A percentile compares a stretch with the other conserved stretches of the same genome.
Evolutionary conservation across 805 yeast species (phyloP).

Genomic region (Starmerella apicola): DNA sequence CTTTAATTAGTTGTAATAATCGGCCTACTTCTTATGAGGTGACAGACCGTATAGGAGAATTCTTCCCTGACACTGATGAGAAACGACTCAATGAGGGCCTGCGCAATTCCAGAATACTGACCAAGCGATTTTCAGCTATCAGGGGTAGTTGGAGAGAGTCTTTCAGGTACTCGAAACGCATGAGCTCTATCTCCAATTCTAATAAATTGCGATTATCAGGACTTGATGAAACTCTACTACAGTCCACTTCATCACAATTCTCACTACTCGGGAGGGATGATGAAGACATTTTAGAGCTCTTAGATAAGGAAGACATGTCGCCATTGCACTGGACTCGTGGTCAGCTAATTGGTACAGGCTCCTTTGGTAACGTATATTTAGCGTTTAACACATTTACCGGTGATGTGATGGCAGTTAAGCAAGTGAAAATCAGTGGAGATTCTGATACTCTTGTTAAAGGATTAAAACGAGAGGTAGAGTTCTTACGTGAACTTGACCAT

Average conservation of each 20-base stretch:
- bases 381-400: conserved; percentile 91
- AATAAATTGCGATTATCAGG: conserved; percentile 13
- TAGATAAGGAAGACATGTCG: conserved; percentile 35
- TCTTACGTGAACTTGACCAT: conserved; percentile 70
- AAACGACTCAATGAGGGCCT: conserved; percentile 65
- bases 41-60: conserved; percentile 76
- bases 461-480: conserved; percentile 32
- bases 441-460: conserved; percentile 24
- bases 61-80: conserved; percentile 74
- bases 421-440: conserved; percentile 52
- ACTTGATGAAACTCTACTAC: conserved; percentile 12
- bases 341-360: conserved; percentile 84
- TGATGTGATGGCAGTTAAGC: conserved; percentile 94
- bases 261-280: too few relatives aligned
- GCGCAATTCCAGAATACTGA: conserved; percentile 70
- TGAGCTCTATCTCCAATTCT: conserved; percentile 6
- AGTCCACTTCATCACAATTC: too few relatives aligned
- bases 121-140: conserved; percentile 43
- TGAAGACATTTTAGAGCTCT: conserved; percentile 28
- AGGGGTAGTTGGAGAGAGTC: conserved; percentile 23
- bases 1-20: too few relatives aligned
- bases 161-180: conserved; percentile 16
- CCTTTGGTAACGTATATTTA: conserved; percentile 84
- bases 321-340: conserved; percentile 88
- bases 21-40: conserved; percentile 90